Conservation (phyloP, 108 stramenopile species). For the Cyclotella baltica region DNA sequence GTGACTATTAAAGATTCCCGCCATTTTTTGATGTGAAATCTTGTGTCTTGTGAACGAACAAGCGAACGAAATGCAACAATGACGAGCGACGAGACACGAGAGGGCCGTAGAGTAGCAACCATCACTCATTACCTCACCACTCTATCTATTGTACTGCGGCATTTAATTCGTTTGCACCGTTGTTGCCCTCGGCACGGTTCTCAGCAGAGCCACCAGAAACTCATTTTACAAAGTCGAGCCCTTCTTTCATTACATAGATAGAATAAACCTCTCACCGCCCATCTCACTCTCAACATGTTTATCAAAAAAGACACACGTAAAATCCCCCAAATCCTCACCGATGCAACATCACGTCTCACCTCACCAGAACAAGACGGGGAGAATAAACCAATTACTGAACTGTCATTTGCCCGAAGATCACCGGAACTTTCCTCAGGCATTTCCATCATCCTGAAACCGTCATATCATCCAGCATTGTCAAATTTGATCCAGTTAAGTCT, state of each 20-base stretch:
- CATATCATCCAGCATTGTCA: conserved; percentile 51
- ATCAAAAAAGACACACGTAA: conserved; percentile 79
- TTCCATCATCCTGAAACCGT: conserved; percentile 55
- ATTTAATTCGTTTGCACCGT: too few relatives aligned
- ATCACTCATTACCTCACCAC: too few relatives aligned
- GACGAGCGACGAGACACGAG: too few relatives aligned
- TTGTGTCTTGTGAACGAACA: too few relatives aligned
- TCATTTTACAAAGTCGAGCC: too few relatives aligned
- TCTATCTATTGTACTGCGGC: too few relatives aligned
- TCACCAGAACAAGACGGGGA: neutral
- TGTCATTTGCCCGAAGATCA: conserved; percentile 28
- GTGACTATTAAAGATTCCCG: too few relatives aligned
- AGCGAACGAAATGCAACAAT: too few relatives aligned
- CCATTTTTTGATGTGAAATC: too few relatives aligned
- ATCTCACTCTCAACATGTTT: conserved; percentile 52
- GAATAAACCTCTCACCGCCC: neutral
- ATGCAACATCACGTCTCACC: conserved; percentile 40
- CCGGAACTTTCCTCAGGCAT: conserved; percentile 56
- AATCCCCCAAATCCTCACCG: conserved; percentile 67
- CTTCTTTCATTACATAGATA: neutral
- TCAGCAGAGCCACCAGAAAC: too few relatives aligned
- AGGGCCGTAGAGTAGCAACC: too few relatives aligned
- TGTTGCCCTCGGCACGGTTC: too few relatives aligned
- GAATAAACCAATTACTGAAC: conserved; percentile 15
- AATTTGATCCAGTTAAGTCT: conserved; percentile 57